phyloP scores from a whole-genome alignment of 176 grass and related monocot species.

The Zea luxurians region DNA sequence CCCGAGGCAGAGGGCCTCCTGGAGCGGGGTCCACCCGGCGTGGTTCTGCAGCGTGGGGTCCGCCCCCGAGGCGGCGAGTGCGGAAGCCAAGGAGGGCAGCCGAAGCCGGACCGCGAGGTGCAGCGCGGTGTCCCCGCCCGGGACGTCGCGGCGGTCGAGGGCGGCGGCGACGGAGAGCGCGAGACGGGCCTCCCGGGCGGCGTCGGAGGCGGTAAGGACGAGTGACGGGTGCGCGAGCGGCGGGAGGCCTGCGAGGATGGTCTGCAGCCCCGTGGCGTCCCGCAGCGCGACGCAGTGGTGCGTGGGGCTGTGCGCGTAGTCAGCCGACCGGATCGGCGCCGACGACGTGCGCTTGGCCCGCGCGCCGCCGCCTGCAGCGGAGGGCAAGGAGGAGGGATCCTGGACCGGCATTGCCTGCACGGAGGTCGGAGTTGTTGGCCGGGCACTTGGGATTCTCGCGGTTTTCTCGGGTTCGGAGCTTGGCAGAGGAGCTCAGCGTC shows the following conservation, averaged over 20 bases:
- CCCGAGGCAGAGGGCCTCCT: constrained; percentile 76
- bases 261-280: constrained; percentile 48
- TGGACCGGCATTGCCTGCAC: constrained; percentile 49
- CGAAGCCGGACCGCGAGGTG: constrained; percentile 77
- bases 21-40: constrained; percentile 88
- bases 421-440: neutral
- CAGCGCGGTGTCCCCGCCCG: constrained; percentile 67
- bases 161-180: constrained; percentile 49
- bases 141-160: constrained; percentile 81
- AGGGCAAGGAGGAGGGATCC: constrained; percentile 33
- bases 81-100: constrained; percentile 43
- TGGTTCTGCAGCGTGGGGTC: constrained; percentile 94
- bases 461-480: constrained; percentile 33
- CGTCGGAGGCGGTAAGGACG: constrained; percentile 59
- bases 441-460: constrained; percentile 38
- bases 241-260: constrained; percentile 60
- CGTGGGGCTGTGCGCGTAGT: constrained; percentile 73
- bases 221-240: constrained; percentile 66
- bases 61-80: constrained; percentile 56
- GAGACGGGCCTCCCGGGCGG: constrained; percentile 57
- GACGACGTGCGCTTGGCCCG: constrained; percentile 53
- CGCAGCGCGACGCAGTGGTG: constrained; percentile 67
- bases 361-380: constrained; percentile 12
- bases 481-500: neutral
- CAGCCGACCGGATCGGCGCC: constrained; percentile 49